Base-by-base conservation (phyloP, 2,329 filamentous ascomycete genomes). In the Phoma sp. region DNA sequence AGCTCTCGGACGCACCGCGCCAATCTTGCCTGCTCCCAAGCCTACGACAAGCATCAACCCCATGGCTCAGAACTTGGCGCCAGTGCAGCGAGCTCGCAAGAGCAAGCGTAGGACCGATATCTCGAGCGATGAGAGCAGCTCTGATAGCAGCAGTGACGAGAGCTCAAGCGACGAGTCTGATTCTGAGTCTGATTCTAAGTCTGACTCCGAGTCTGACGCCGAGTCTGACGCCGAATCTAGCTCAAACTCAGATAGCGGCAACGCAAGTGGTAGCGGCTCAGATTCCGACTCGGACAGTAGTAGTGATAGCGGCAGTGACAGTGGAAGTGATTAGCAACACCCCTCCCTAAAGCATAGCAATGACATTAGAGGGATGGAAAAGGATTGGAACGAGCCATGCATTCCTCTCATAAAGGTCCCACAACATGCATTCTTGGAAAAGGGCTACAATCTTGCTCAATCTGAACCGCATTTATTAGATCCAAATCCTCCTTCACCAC, bases 91-190 rank as follows among this genome's bases (percentile, higher is more conserved):
- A 14, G 55, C 61, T n/a, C 58, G 58, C 14, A 68, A 67, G 50
- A 64, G 69, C 10, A 74, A 74, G 47, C 61, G 62, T 2, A 64
- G 67, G 30, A 67, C 55, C 2, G 64, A 67, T 5, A 55, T 69
- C 1, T 68, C 69, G 4, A 71, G 67, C 38, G 68, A 73, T 32
- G 70, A 72, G 41, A 71, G 66, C 44, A 73, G 68, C 55, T 69
- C 67, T 14, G 69, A 69, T 35, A 71, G 67, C 49, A 70, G 59
- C 39, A 65, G 65, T 33, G 48, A 49, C 42, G 65, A 64, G 7
- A 33, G 32, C 32, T 65, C 62, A 4, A 59, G 61, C 14, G 64
- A 62, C 4, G 61, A 68, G 7, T 58, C 58, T 11, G 62, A 65
- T 5, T 55, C 49, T n/a, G 51, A 68, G 7, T 58, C 58, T 27